Evolutionary conservation across 2,329 filamentous ascomycete genomes (phyloP).

Genomic region (Fusarium sp.): DNA sequence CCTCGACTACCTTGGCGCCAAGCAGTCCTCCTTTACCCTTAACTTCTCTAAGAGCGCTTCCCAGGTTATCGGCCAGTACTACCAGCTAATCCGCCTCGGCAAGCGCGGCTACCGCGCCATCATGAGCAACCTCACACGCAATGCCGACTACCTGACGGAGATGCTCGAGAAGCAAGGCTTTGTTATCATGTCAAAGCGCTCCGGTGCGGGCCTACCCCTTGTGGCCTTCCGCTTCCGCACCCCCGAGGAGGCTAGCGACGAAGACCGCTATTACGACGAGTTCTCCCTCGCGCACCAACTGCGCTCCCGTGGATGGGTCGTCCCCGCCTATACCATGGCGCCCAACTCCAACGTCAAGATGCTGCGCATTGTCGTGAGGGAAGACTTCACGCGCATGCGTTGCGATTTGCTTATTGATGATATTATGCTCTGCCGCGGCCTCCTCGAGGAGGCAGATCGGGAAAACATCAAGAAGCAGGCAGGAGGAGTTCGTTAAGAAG

Average conservation of each 20-base stretch:
- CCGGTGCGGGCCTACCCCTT: conserved; percentile 81
- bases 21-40: conserved; percentile 94
- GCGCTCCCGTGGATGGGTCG: conserved; percentile 88
- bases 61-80: conserved; percentile 96
- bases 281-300: conserved; percentile 87
- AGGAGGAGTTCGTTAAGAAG: conserved; percentile 72
- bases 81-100: conserved; percentile 93
- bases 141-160: conserved; percentile 84
- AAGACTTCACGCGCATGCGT: conserved; percentile 86
- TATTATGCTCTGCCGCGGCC: conserved; percentile 78
- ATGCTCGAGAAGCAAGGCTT: conserved; percentile 82
- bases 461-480: conserved; percentile 71
- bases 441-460: conserved; percentile 79
- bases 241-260: conserved; percentile 56
- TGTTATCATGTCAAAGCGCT: conserved; percentile 77
- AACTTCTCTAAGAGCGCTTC: conserved; percentile 97
- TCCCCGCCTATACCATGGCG: conserved; percentile 97
- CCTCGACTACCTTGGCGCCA: conserved; percentile 97
- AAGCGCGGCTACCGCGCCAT: conserved; percentile 92
- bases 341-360: conserved; percentile 93
- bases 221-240: conserved; percentile 85
- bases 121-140: conserved; percentile 93
- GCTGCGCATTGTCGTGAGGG: conserved; percentile 90
- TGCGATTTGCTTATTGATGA: conserved; percentile 84
- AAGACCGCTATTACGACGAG: conserved; percentile 75